Evolutionary conservation across 148 eudicot species (phyloP).

Genomic region (Vaccinium vitisidaea): DNA sequence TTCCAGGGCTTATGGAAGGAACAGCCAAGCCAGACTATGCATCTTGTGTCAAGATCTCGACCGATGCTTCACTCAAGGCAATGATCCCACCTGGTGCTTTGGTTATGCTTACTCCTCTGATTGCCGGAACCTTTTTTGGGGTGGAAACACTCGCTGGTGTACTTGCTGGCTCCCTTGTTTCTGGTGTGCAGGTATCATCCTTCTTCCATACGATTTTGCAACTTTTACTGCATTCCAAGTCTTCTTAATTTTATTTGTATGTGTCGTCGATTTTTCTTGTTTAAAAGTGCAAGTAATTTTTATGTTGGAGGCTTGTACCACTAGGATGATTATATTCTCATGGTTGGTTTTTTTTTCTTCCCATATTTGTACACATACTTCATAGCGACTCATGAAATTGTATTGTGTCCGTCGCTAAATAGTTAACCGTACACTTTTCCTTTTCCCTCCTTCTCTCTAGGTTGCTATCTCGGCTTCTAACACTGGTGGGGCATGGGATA

Average conservation of each 20-base stretch:
- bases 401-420: too few relatives aligned
- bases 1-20: constrained; percentile 26
- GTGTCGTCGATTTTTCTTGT: not conserved
- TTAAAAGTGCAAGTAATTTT: not conserved
- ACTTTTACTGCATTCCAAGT: too few relatives aligned
- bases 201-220: not conserved
- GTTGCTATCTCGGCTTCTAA: constrained; percentile 25
- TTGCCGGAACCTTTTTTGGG: constrained; percentile 21
- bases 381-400: not conserved
- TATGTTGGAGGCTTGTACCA: not conserved
- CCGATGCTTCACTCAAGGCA: constrained; percentile 21
- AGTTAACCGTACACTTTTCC: not conserved
- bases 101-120: constrained; percentile 19
- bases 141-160: constrained; percentile 25
- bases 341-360: not conserved
- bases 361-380: not conserved
- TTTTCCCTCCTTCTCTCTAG: not conserved
- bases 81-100: constrained; percentile 22
- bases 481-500: constrained; percentile 97
- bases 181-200: constrained; percentile 21
- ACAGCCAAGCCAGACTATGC: constrained; percentile 18
- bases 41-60: constrained; percentile 19
- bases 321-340: not conserved
- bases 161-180: constrained; percentile 22
- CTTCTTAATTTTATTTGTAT: too few relatives aligned